Evolutionary conservation across 2,329 filamentous ascomycete species (phyloP).

Genomic region (Trichoderma arundinaceum): DNA sequence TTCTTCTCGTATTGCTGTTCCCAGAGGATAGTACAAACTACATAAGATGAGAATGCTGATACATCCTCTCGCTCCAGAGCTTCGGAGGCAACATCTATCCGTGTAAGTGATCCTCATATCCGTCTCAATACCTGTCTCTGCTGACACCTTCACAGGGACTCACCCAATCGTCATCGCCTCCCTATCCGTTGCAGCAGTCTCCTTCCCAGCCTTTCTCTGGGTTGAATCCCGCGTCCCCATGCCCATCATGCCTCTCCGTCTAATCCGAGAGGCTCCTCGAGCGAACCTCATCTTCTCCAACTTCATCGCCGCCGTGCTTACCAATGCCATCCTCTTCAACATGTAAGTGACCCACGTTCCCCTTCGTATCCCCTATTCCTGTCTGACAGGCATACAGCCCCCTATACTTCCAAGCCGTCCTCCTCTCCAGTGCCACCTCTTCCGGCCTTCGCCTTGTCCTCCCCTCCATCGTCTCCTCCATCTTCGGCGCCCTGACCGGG

Average conservation of each 20-base stretch:
- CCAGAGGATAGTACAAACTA: rapidly evolving
- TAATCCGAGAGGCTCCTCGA: conserved; percentile 58
- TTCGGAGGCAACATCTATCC: conserved; percentile 68
- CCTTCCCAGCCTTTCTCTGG: conserved; percentile 58
- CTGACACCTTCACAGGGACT: conserved; percentile 50
- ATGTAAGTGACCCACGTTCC: conserved; percentile 48
- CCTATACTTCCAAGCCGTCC: conserved; percentile 77
- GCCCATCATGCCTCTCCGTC: conserved; percentile 65
- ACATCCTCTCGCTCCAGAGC: conserved; percentile 47
- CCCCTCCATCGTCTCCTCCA: conserved; percentile 62
- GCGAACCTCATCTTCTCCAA: conserved; percentile 64
- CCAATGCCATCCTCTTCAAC: conserved; percentile 65
- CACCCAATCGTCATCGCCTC: conserved; percentile 63
- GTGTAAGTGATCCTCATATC: conserved; percentile 48
- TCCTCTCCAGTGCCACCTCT: conserved; percentile 69
- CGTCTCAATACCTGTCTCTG: background rate
- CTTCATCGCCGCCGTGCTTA: conserved; percentile 56
- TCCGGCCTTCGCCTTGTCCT: conserved; percentile 75
- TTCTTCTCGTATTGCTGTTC: background rate
- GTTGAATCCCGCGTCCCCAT: conserved; percentile 56
- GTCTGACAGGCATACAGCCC: conserved; percentile 53
- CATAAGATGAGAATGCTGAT: background rate
- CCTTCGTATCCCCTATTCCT: too few species aligned
- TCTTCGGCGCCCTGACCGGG: conserved; percentile 62
- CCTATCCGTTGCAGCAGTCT: conserved; percentile 54